Conservation (phyloP, 768 basidiomycete genomes). For the Hortiboletus campestris region DNA sequence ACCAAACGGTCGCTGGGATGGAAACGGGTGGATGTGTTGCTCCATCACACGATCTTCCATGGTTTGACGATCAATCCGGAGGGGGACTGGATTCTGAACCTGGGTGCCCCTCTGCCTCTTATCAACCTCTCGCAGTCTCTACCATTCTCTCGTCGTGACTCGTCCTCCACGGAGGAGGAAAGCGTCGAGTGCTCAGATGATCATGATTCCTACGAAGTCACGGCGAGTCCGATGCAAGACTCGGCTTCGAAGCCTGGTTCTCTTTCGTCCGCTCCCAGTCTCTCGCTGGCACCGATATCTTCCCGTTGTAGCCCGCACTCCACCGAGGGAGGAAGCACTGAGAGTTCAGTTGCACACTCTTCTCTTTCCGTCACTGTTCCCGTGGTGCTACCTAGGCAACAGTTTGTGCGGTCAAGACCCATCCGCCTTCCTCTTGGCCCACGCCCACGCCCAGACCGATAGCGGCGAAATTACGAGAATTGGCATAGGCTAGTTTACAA, state of each 20-base stretch:
- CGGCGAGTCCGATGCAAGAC: too few relatives aligned
- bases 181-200: neutral
- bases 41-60: slow-evolving; percentile 49
- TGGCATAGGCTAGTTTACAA: neutral
- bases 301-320: neutral
- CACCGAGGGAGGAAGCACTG: neutral
- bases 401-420: neutral
- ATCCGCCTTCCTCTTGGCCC: neutral
- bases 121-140: neutral
- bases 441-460: neutral
- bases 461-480: neutral
- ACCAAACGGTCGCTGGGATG: slow-evolving; percentile 44
- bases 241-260: too few relatives aligned
- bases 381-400: neutral
- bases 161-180: neutral
- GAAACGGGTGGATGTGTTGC: slow-evolving; percentile 51
- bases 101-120: slow-evolving; percentile 6
- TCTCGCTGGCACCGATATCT: neutral
- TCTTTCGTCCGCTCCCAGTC: too few relatives aligned
- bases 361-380: neutral
- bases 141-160: neutral
- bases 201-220: neutral
- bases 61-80: slow-evolving; percentile 36
- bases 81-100: slow-evolving; percentile 30
- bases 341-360: neutral